Percentiles rank a stretch among this genome's conserved stretches.
Conservation (phyloP, 768 basidiomycete genomes). For the Suillus ampliporus region DNA sequence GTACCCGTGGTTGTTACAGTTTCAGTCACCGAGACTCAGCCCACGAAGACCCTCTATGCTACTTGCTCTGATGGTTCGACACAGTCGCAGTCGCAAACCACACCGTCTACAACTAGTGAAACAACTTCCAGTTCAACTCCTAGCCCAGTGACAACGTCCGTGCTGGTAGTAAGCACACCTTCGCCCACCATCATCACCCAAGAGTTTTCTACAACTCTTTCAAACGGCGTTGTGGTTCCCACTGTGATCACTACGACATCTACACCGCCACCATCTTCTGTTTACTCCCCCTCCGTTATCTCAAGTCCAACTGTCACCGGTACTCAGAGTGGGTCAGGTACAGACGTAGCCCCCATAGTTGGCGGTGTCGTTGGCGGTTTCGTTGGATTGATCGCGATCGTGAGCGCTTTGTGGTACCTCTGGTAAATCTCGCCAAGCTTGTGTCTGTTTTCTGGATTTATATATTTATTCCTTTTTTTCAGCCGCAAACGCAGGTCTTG, state of each 20-base stretch:
- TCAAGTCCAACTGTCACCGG: constrained; percentile 15
- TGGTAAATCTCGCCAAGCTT: constrained; percentile 43
- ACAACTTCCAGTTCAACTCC: constrained; percentile 4
- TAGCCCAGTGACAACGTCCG: constrained; percentile 25
- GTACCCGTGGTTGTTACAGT: constrained; percentile 48
- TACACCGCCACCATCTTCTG: constrained; percentile 37
- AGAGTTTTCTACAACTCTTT: constrained; percentile 41
- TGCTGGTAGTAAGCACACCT: constrained; percentile 36
- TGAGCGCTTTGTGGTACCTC: constrained; percentile 53
- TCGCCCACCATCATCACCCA: constrained; percentile 39
- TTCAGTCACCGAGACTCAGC: constrained; percentile 33
- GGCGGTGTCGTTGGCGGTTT: constrained; percentile 63
- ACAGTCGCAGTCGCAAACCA: constrained; percentile 16
- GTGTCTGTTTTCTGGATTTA: constrained; percentile 9
- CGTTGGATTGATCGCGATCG: constrained; percentile 52
- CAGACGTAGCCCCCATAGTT: constrained; percentile 51
- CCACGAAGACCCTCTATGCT: constrained; percentile 48
- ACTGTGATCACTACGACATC: constrained; percentile 44
- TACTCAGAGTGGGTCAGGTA: constrained; percentile 26
- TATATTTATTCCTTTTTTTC: constrained; percentile 16
- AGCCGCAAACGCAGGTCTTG: constrained; percentile 53
- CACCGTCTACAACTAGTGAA: constrained; percentile 14
- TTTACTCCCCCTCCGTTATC: constrained; percentile 30
- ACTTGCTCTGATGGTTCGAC: constrained; percentile 32
- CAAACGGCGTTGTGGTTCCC: constrained; percentile 47